Evolutionary conservation across 352 stramenopile genomes (phyloP), one percentile per base, ranked within the genome.

Genomic region (Pythium brachiatum): DNA sequence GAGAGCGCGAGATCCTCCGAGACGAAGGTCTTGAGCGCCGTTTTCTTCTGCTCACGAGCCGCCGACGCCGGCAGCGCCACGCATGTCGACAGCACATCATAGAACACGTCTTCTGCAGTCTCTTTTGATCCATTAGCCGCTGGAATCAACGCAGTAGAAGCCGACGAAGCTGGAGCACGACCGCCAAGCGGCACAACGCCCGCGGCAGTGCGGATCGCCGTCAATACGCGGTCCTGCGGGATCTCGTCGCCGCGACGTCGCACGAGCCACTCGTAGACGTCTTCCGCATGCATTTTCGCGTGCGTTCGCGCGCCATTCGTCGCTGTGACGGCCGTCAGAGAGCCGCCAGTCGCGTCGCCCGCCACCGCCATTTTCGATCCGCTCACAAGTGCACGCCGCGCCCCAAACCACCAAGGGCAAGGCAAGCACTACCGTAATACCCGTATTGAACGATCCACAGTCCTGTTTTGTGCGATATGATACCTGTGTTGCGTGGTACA

Each of bases 121-220:
- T 48, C 25, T 15, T 54, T 43, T 9, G 44, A 43, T 34, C n/a
- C 41, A 2, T 34, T 25, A 34, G 27, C 9, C 3, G 55, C 31
- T 2, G 57, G 4, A 23, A 70, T 39, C 13, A 72, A 62, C 41
- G 67, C 73, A 3, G 44, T 38, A 1, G 64, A 70, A 7, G 62
- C 63, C 36, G 70, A 73, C 8, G 27, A 47, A 31, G 29, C 41
- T 57, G 64, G 73, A 53, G 46, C 48, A 9, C 67, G 59, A 15
- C 79, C 81, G 21, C 76, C 74, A 7, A 91, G 67, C 13, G 81
- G 81, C 23, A 91, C 76, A 12, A 78, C 51, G n/a, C 79, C 76
- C 29, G 63, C 56, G 9, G 73, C 75, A 0, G 79, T 85, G 29
- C 75, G 79, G 18, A 91, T 76, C 2, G 66, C 70, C 0, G 61